Evolutionary conservation across 2,329 filamentous ascomycete species (phyloP).

Genomic region (Colletotrichum endophyticum): DNA sequence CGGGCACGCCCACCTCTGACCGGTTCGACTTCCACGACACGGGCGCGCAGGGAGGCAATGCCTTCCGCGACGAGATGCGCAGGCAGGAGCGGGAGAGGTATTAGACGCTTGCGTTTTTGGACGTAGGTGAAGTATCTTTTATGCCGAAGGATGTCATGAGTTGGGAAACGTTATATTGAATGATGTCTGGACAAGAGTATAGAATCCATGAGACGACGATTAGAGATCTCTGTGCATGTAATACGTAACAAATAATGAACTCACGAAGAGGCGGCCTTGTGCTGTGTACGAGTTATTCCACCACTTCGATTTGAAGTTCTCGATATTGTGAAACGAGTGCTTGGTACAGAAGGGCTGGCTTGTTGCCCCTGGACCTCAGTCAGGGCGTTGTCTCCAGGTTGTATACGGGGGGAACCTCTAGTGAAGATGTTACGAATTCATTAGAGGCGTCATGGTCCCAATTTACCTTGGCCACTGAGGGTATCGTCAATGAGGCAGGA

Average conservation of each 20-base stretch:
- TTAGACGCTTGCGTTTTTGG: conserved; percentile 17
- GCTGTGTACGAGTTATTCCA: background rate
- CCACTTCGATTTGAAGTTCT: rapidly evolving
- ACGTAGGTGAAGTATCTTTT: background rate
- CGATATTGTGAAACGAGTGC: background rate
- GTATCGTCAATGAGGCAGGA: too few relatives aligned
- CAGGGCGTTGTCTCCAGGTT: too few relatives aligned
- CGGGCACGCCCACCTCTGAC: conserved; percentile 49
- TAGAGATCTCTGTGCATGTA: background rate
- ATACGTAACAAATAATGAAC: conserved; percentile 13
- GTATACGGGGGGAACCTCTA: rapidly evolving
- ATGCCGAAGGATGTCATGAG: background rate
- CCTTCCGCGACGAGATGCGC: conserved; percentile 55
- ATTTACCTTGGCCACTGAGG: too few relatives aligned
- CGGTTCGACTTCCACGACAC: conserved; percentile 39
- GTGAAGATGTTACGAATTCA: too few relatives aligned
- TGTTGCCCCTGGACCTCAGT: too few relatives aligned
- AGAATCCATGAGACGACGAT: background rate
- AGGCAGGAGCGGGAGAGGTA: conserved; percentile 49
- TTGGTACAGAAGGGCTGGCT: too few relatives aligned
- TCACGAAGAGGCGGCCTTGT: background rate
- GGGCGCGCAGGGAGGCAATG: conserved; percentile 40
- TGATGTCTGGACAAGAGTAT: background rate
- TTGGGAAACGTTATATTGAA: background rate
- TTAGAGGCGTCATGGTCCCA: too few relatives aligned